Evolutionary conservation across 1,284 basidiomycete species (phyloP).

Genomic region (Ceratobasidium papillatum): DNA sequence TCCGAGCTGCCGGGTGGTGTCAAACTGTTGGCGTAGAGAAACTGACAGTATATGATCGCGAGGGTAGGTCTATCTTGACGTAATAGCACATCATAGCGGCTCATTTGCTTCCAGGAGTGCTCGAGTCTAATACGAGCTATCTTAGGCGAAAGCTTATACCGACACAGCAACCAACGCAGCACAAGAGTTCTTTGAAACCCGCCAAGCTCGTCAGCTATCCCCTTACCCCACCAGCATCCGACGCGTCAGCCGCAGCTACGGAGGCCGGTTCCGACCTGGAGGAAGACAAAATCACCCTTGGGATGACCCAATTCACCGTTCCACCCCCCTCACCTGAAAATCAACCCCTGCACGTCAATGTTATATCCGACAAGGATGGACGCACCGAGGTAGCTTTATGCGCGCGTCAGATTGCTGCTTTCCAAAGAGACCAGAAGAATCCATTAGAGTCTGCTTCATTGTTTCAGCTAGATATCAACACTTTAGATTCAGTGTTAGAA

Average conservation of each 20-base stretch:
- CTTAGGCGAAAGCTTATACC: conserved; percentile 34
- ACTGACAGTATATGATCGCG: conserved; percentile 37
- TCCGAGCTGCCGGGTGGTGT: conserved; percentile 33
- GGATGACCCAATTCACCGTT: conserved; percentile 28
- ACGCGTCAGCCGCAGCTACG: conserved; percentile 35
- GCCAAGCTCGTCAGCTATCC: conserved; percentile 24
- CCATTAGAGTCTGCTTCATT: conserved; percentile 22
- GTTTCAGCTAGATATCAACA: conserved; percentile 38
- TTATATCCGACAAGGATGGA: conserved; percentile 41
- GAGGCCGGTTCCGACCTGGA: conserved; percentile 20
- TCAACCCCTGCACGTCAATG: conserved; percentile 10
- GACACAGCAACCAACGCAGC: conserved; percentile 1
- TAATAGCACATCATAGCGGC: background rate
- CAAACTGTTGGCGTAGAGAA: conserved; percentile 20
- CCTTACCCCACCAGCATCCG: conserved; percentile 38
- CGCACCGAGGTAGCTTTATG: conserved; percentile 38
- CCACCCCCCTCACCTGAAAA: conserved; percentile 14
- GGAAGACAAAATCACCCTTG: conserved; percentile 1
- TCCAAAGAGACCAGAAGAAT: conserved; percentile 25
- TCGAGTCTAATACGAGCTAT: conserved; percentile 35
- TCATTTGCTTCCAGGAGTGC: conserved; percentile 20
- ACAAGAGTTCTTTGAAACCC: conserved; percentile 8
- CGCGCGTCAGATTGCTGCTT: conserved; percentile 38
- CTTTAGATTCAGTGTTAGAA: conserved; percentile 34
- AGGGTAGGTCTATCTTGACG: background rate